Percentiles rank a stretch among this genome's conserved stretches.
These are phyloP conservation scores for Batkoa obscura DNA, from an alignment of 371 early-diverging fungal genomes.

Conservation along the genomic window DNA sequence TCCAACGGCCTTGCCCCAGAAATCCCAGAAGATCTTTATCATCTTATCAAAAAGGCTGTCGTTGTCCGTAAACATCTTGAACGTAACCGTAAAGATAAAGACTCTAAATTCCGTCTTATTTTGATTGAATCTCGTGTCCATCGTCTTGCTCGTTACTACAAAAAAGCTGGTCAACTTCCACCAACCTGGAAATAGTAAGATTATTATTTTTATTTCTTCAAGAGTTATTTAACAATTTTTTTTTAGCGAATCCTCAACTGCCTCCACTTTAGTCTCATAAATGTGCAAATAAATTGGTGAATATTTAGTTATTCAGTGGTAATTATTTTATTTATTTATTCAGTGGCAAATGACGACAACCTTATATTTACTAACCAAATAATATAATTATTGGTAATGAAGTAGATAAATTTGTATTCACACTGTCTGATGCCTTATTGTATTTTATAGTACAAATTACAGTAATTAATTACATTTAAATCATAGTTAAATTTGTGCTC, in stretches of 20 bases:
- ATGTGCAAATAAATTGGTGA: too few relatives aligned
- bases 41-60: conserved; percentile 99
- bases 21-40: conserved; percentile 99
- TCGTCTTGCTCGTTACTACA: conserved; percentile 99
- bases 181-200: conserved; percentile 96
- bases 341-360: too few relatives aligned
- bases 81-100: conserved; percentile 97
- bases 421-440: too few relatives aligned
- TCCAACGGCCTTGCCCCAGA: conserved; percentile 84
- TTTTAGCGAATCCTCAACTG: conserved; percentile 60
- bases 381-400: too few relatives aligned
- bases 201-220: conserved; percentile 7
- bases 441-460: too few relatives aligned
- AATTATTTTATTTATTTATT: too few relatives aligned
- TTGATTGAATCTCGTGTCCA: conserved; percentile 97
- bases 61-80: conserved; percentile 98
- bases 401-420: too few relatives aligned
- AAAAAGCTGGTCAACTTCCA: conserved; percentile 91
- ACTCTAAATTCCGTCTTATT: conserved; percentile 99
- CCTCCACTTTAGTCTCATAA: conserved; percentile 64
- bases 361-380: too few relatives aligned
- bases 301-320: too few relatives aligned
- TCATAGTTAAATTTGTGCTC: too few relatives aligned
- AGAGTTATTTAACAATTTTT: conserved; percentile 7
- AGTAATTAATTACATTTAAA: too few relatives aligned